Evolutionary conservation across 2,329 filamentous ascomycete species (phyloP), one percentile per base, ranked within the genome.

Genomic region (Neonectria coccinea): DNA sequence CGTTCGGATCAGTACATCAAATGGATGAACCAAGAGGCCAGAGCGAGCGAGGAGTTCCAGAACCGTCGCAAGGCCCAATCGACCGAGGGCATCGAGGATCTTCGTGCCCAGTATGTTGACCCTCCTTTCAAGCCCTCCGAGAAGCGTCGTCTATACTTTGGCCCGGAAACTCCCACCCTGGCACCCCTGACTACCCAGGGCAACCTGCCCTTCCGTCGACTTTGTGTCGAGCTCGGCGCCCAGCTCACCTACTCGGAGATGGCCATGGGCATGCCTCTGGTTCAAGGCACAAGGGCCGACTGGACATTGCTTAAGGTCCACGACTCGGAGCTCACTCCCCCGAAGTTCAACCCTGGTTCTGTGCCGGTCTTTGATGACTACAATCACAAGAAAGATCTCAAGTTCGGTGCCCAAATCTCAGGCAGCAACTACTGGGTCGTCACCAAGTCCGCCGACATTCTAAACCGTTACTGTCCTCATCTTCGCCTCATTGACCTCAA

Each of bases 241-340:
- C 92, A 97, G 76, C 85, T 97, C 53, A 99, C 96, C 0, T 99
- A 97, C 83, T 98, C 95, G 0, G 96, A 99, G 80, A 99, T 99
- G 96, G 96, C 95, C 4, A 92, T 99, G 87, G 90, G 93, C 29
- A 83, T 97, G 79, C 94, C 95, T 10, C 81, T 99, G 45, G 86
- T 99, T 6, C 94, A 97, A 78, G 96, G 96, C 39, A 88, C 92
- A 68, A 97, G 95, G 80, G 86, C 90, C 2, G 96, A 99, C 81
- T 99, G 96, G 96, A 94, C 96, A 20, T 84, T 99, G 59, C 88
- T 98, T 85, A 97, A 96, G 79, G 93, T 93, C 3, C 96, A 99
- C 76, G 89, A 94, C 76, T 92, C 90, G 7, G 96, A 99, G 79
- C 83, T 91, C 18, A 79, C 82, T 22, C 88, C 93, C 25, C 95